Evolutionary conservation across 345 rosid genomes (phyloP).

Genomic region (Lumnitzera racemosa): DNA sequence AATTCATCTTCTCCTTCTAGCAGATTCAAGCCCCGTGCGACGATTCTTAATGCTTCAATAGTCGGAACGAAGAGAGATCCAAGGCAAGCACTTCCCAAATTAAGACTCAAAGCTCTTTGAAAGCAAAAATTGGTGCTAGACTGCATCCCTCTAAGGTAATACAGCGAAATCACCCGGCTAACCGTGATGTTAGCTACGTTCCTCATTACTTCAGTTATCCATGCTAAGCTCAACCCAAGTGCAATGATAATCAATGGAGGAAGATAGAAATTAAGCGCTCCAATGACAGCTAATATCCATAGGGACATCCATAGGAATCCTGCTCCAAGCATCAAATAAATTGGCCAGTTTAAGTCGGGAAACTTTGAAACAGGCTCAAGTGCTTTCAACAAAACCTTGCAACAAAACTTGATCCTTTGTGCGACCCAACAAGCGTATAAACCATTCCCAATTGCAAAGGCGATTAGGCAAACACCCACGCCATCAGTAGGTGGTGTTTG

Average conservation of each 20-base stretch:
- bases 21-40: constrained; percentile 80
- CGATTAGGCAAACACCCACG: constrained; percentile 68
- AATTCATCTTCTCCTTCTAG: constrained; percentile 97
- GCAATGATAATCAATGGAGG: constrained; percentile 51
- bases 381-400: constrained; percentile 48
- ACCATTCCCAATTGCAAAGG: constrained; percentile 76
- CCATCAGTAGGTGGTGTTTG: constrained; percentile 80
- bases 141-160: constrained; percentile 88
- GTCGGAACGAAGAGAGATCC: constrained; percentile 90
- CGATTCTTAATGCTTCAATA: constrained; percentile 77
- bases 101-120: constrained; percentile 74
- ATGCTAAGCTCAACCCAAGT: constrained; percentile 51
- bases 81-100: constrained; percentile 92
- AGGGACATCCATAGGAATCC: constrained; percentile 98
- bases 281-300: constrained; percentile 85
- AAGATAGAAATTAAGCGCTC: constrained; percentile 64
- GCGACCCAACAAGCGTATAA: constrained; percentile 91
- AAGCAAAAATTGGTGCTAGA: constrained; percentile 75
- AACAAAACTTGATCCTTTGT: constrained; percentile 53
- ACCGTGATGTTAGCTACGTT: constrained; percentile 81
- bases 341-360: constrained; percentile 64
- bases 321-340: constrained; percentile 68
- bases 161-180: constrained; percentile 63
- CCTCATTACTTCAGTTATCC: constrained; percentile 96
- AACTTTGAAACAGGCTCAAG: constrained; percentile 74